phyloP scores from a whole-genome alignment of 495 filamentous ascomycete genomes.

The Lepidopterella palustris region DNA sequence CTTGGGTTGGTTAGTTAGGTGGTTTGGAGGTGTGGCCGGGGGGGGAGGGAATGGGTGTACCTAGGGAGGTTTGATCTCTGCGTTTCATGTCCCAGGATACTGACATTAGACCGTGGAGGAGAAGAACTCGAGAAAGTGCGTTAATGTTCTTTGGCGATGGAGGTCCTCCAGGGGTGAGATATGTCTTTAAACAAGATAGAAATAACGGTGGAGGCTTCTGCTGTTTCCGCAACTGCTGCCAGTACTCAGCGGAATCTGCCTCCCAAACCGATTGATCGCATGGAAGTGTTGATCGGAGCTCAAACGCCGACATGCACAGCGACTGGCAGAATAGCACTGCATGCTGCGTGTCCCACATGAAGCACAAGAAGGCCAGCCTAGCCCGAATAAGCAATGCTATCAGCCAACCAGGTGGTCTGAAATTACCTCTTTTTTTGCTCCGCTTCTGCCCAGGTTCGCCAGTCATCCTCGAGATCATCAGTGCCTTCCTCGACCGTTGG shows the following conservation, averaged over 20 bases:
- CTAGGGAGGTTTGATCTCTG: slow-evolving; percentile 48
- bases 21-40: slow-evolving; percentile 20
- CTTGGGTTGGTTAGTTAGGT: background rate
- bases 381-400: slow-evolving; percentile 3
- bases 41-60: slow-evolving; percentile 10
- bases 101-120: slow-evolving; percentile 52
- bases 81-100: slow-evolving; percentile 51
- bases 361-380: slow-evolving; percentile 48
- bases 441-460: slow-evolving; percentile 45
- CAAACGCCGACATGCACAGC: slow-evolving; percentile 54
- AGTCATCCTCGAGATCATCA: slow-evolving; percentile 38
- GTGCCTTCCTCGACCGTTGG: slow-evolving; percentile 22
- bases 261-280: slow-evolving; percentile 47
- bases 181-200: slow-evolving; percentile 47
- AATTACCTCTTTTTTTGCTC: slow-evolving; percentile 49
- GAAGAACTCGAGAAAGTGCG: slow-evolving; percentile 41
- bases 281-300: slow-evolving; percentile 46
- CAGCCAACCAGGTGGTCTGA: background rate
- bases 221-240: slow-evolving; percentile 37
- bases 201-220: slow-evolving; percentile 36
- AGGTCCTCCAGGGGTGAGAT: slow-evolving; percentile 39
- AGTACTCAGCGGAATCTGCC: slow-evolving; percentile 43
- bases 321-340: slow-evolving; percentile 52
- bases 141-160: slow-evolving; percentile 41
- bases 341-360: slow-evolving; percentile 56